These are phyloP conservation scores for Syncephalastrum contaminatum DNA, from an alignment of 371 early-diverging fungal species.

Conservation along the genomic window DNA sequence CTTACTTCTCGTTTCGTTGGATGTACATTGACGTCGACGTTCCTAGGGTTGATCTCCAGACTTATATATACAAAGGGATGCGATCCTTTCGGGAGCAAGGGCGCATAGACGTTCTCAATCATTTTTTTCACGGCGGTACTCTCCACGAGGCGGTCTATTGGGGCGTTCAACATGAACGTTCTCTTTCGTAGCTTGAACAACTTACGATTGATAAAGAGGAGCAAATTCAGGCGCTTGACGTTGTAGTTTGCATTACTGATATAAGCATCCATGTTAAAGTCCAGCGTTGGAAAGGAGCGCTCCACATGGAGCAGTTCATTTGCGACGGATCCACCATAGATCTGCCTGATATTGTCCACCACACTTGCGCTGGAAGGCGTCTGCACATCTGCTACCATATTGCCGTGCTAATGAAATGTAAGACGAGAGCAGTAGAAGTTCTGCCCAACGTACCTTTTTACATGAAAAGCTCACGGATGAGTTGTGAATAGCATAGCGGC, in stretches of 20 bases:
- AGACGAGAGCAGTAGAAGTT: not conserved
- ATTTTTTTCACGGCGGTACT: slow-evolving; percentile 74
- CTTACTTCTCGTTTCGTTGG: slow-evolving; percentile 91
- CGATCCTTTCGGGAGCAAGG: slow-evolving; percentile 81
- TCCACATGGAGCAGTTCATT: slow-evolving; percentile 68
- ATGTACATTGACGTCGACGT: slow-evolving; percentile 98
- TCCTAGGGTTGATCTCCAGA: slow-evolving; percentile 75
- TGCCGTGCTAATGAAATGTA: slow-evolving; percentile 47
- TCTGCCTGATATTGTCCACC: slow-evolving; percentile 75
- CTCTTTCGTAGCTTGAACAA: not conserved
- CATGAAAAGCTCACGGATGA: slow-evolving; percentile 78
- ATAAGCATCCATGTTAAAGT: slow-evolving; percentile 63
- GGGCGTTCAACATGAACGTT: slow-evolving; percentile 6
- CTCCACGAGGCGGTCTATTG: slow-evolving; percentile 86
- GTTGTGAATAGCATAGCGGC: slow-evolving; percentile 91
- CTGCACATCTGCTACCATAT: slow-evolving; percentile 72
- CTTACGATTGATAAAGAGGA: slow-evolving; percentile 95
- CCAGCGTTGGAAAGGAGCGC: slow-evolving; percentile 36
- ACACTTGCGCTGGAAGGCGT: slow-evolving; percentile 59
- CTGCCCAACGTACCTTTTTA: slow-evolving; percentile 63
- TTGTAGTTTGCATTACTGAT: slow-evolving; percentile 85
- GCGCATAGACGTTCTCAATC: slow-evolving; percentile 75
- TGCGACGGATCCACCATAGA: slow-evolving; percentile 78
- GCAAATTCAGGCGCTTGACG: slow-evolving; percentile 72
- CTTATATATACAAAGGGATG: slow-evolving; percentile 94